Evolutionary conservation across 2,329 filamentous ascomycete genomes (phyloP), one percentile per base, ranked within the genome.

Genomic region (Leptographium flavum): DNA sequence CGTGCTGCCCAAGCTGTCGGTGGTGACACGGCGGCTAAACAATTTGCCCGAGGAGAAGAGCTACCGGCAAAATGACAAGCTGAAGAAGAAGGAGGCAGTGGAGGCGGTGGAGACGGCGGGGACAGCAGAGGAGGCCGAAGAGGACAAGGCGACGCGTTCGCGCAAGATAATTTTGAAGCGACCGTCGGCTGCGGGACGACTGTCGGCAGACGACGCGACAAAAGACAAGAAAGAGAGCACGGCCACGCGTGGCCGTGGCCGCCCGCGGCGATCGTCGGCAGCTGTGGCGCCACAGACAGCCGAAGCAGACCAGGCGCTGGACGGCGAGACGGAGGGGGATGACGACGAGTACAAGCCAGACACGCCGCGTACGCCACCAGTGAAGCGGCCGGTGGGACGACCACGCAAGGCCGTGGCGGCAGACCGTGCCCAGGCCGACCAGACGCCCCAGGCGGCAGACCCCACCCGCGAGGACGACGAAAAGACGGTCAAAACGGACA

Each of bases 1-100:
- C 35, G 73, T 79, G 45, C 69, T 79, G 53, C 87, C 87, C 13
- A 76, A 74, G 62, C 71, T 70, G 21, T 63, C 71, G 11, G 46
- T 17, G 40, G 73, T 76, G 58, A 67, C 79, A 52, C 76, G 78
- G 60, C 54, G 46, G 53, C 22, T 51, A 28, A 50, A 21, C 43
- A 46, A 36, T 17, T 39, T 47, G 10, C 25, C 33, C 10, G 51
- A 50, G 28, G 51, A 53, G 25, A 47, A 48, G 27, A 23, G 28
- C 11, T 50, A 48, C 30, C 33, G 42, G 9, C 46, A 47, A 33
- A 25, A 25, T 5, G 35, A 38, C 15, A 25, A 42, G 39, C 38
- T 28, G 31, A 23, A 42, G 39, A 15, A 19, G 35, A 11, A 45
- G 21, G 3, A 23, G n/a, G n/a, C n/a, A n/a, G n/a, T n/a, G n/a